Conservation (phyloP, 2,329 filamentous ascomycete genomes). For the Monosporascus sp. region DNA sequence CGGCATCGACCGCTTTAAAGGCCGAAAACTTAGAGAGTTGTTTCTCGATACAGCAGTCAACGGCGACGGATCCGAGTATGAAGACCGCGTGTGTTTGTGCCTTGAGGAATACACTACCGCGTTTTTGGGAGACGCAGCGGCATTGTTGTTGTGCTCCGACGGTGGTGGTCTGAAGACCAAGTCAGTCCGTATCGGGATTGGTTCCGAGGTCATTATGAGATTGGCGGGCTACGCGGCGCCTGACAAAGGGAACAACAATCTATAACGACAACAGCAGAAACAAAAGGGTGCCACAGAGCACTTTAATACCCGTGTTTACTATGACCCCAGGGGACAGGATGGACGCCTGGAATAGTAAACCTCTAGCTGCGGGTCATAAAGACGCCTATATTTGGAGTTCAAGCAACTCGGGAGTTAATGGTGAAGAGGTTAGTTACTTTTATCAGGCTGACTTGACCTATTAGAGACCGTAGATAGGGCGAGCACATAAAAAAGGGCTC, state of each 20-base stretch:
- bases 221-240: neutral
- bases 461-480: neutral
- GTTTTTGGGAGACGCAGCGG: constrained; percentile 20
- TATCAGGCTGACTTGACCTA: neutral
- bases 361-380: neutral
- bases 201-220: constrained; percentile 24
- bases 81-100: constrained; percentile 58
- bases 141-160: constrained; percentile 21
- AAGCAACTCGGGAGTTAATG: neutral
- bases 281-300: constrained; percentile 3
- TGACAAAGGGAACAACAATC: neutral
- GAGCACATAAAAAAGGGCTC: neutral
- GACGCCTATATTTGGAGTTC: neutral
- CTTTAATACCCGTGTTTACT: neutral
- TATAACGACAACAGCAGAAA: neutral
- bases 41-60: constrained; percentile 47
- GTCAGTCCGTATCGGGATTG: constrained; percentile 29
- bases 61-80: constrained; percentile 56
- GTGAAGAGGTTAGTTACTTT: neutral
- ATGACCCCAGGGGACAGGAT: neutral
- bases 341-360: neutral
- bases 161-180: constrained; percentile 25
- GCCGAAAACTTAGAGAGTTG: constrained; percentile 57
- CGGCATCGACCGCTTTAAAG: constrained; percentile 54
- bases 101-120: constrained; percentile 26